These are phyloP conservation scores for Paecilomyces fulvus DNA, from an alignment of 2,329 filamentous ascomycete species.

Conservation along the genomic window DNA sequence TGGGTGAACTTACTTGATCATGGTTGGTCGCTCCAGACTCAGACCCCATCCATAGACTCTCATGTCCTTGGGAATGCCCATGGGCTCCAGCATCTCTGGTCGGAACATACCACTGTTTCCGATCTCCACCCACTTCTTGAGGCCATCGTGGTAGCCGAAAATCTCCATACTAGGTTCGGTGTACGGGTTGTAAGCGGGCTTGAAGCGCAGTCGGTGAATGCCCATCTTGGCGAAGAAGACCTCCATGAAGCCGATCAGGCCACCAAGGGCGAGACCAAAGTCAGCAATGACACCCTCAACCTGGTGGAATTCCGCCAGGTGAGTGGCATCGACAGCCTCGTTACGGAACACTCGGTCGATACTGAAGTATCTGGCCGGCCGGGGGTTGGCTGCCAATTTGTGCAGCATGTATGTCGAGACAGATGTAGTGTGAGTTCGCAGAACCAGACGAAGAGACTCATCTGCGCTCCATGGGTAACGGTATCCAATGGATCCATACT, in stretches of 20 bases:
- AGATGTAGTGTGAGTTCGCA: constrained; percentile 93
- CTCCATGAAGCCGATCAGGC: constrained; percentile 88
- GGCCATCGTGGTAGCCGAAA: constrained; percentile 84
- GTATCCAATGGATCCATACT: constrained; percentile 93
- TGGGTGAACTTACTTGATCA: constrained; percentile 70
- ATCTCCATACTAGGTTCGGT: constrained; percentile 98
- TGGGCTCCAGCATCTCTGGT: constrained; percentile 90
- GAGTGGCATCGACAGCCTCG: constrained; percentile 92
- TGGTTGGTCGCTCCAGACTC: constrained; percentile 86
- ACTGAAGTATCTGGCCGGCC: constrained; percentile 91
- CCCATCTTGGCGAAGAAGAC: constrained; percentile 97
- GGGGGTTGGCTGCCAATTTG: constrained; percentile 74
- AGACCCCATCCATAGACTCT: constrained; percentile 91
- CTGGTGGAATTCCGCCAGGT: constrained; percentile 97
- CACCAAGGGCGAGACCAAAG: constrained; percentile 84
- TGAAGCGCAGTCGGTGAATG: constrained; percentile 79
- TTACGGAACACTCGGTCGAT: constrained; percentile 98
- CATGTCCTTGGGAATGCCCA: constrained; percentile 88
- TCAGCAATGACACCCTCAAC: constrained; percentile 98
- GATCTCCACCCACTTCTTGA: constrained; percentile 91
- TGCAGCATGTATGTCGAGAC: constrained; percentile 86
- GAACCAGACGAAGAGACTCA: constrained; percentile 76
- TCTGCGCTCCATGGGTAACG: constrained; percentile 87
- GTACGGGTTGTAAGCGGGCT: constrained; percentile 93
- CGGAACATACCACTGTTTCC: constrained; percentile 99